Conservation (phyloP, 345 rosid genomes). For the Hibiscus trionum region DNA sequence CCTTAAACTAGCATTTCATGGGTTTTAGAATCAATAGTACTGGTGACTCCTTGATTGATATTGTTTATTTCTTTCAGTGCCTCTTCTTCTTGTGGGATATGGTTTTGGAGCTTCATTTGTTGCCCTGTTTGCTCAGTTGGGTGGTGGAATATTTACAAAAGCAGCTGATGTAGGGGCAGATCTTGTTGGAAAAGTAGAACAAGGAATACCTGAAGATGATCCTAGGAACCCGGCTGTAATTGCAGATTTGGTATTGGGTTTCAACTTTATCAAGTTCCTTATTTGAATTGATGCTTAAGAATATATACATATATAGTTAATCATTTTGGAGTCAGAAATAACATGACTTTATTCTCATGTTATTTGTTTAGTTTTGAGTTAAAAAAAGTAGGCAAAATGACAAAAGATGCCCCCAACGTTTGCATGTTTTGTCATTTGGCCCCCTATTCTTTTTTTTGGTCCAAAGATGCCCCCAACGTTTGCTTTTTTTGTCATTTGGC, state of each 20-base stretch:
- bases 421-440: no score
- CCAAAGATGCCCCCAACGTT: no score
- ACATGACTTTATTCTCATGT: not conserved
- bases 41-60: slow-evolving; percentile 14
- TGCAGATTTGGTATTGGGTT: slow-evolving; percentile 75
- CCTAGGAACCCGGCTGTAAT: slow-evolving; percentile 98
- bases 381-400: no score
- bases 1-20: not conserved
- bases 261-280: not conserved
- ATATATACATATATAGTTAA: not conserved
- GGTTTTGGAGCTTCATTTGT: slow-evolving; percentile 1
- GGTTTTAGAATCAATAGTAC: not conserved
- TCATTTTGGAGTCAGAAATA: not conserved
- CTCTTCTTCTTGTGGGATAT: slow-evolving; percentile 67
- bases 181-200: slow-evolving; percentile 98
- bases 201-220: slow-evolving; percentile 99
- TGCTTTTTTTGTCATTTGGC: no score
- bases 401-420: no score
- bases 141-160: slow-evolving; percentile 98
- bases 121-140: slow-evolving; percentile 86
- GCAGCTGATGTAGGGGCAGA: slow-evolving; percentile 99
- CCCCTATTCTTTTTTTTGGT: no score
- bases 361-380: not conserved
- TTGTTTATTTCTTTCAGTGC: slow-evolving; percentile 49
- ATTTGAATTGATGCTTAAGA: not conserved